phyloP scores from a whole-genome alignment of 805 yeast genomes.

The Candida ovalis region DNA sequence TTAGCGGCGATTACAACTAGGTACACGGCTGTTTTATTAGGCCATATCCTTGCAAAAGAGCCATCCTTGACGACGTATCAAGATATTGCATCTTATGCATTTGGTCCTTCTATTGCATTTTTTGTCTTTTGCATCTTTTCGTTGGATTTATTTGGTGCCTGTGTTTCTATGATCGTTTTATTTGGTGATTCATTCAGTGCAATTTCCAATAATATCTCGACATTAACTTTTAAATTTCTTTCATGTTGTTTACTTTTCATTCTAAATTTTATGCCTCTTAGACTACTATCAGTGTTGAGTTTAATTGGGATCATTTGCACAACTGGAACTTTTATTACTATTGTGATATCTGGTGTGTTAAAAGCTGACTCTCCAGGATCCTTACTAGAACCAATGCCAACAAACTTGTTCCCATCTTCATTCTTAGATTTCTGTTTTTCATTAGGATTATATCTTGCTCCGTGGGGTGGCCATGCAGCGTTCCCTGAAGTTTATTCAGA shows the following conservation, averaged over 20 bases:
- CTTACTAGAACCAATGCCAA: conserved; percentile 55
- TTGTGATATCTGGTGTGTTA: conserved; percentile 59
- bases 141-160: conserved; percentile 59
- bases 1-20: conserved; percentile 47
- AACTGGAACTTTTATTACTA: conserved; percentile 54
- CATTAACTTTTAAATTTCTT: conserved; percentile 38
- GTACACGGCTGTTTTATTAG: conserved; percentile 52
- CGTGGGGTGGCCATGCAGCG: conserved; percentile 83
- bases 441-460: conserved; percentile 69
- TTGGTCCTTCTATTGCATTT: conserved; percentile 42
- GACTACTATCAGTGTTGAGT: conserved; percentile 64
- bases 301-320: conserved; percentile 72
- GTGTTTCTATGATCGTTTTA: conserved; percentile 51
- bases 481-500: conserved; percentile 71
- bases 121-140: conserved; percentile 48
- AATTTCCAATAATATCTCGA: conserved; percentile 40
- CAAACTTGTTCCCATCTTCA: conserved; percentile 62
- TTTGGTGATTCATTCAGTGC: conserved; percentile 58
- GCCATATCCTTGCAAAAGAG: conserved; percentile 40
- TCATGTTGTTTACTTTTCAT: conserved; percentile 39
- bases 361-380: conserved; percentile 73
- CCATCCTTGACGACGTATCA: conserved; percentile 49
- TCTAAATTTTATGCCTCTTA: conserved; percentile 65
- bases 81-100: conserved; percentile 50
- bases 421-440: conserved; percentile 50